phyloP scores from a whole-genome alignment of 306 rosid species.

The Prunus mume region DNA sequence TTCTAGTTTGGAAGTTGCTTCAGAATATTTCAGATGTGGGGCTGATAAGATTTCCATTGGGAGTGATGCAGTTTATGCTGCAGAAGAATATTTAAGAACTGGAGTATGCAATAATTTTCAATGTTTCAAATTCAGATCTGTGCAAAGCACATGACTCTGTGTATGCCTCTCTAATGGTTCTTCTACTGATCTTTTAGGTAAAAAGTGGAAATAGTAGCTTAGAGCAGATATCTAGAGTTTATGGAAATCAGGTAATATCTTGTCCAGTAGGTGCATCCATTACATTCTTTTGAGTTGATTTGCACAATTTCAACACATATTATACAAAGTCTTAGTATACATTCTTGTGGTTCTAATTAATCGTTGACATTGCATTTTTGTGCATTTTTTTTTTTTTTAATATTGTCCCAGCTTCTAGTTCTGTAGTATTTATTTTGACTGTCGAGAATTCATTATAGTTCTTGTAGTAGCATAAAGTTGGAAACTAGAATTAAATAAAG shows the following conservation, averaged over 20 bases:
- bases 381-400: not conserved
- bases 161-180: slow-evolving; percentile 30
- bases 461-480: not conserved
- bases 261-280: slow-evolving; percentile 1
- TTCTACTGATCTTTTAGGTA: slow-evolving; percentile 43
- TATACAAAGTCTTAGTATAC: not conserved
- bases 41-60: slow-evolving; percentile 98
- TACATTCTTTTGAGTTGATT: not conserved
- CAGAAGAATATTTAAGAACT: slow-evolving; percentile 81
- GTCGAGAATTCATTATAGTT: not conserved
- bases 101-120: slow-evolving; percentile 56
- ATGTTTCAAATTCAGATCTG: slow-evolving; percentile 3
- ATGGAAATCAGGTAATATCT: slow-evolving; percentile 84
- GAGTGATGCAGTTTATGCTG: slow-evolving; percentile 97
- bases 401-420: not conserved
- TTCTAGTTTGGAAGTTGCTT: slow-evolving; percentile 97
- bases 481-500: not conserved
- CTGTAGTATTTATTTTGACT: not conserved
- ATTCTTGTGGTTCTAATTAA: not conserved
- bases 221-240: slow-evolving; percentile 91
- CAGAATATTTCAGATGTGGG: slow-evolving; percentile 96
- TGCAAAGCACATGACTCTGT: slow-evolving; percentile 8
- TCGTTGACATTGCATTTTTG: not conserved
- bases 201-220: slow-evolving; percentile 89
- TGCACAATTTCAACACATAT: not conserved